These are phyloP conservation scores for Nakazawaea ishiwadae DNA, from an alignment of 805 yeast species.

Conservation along the genomic window DNA sequence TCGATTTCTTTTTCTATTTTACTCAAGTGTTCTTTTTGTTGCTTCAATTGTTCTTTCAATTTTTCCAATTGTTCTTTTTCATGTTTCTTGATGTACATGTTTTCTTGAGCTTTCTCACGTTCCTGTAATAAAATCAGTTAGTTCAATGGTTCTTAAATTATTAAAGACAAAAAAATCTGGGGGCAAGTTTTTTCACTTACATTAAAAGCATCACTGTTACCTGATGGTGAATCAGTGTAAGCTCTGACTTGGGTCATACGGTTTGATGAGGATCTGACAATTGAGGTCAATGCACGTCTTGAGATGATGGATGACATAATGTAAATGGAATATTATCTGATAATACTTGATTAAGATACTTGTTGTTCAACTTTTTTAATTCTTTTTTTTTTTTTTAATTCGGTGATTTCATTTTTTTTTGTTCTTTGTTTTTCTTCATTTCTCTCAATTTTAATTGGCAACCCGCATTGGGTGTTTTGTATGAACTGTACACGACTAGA, in stretches of 20 bases:
- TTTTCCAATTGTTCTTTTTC: slow-evolving; percentile 83
- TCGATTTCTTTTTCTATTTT: slow-evolving; percentile 47
- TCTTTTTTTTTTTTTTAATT: no score
- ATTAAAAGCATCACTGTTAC: slow-evolving; percentile 56
- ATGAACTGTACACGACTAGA: background rate
- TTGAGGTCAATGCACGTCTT: slow-evolving; percentile 34
- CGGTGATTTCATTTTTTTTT: background rate
- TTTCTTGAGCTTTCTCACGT: slow-evolving; percentile 93
- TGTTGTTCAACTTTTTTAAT: no score
- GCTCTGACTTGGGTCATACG: slow-evolving; percentile 27
- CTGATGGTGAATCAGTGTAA: slow-evolving; percentile 44
- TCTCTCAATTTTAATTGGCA: slow-evolving; percentile 6
- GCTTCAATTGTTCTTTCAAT: slow-evolving; percentile 69
- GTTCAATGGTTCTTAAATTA: background rate
- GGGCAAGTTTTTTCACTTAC: slow-evolving; percentile 25
- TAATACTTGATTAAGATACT: slow-evolving; percentile 3
- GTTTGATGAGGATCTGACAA: slow-evolving; percentile 23
- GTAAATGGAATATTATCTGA: slow-evolving; percentile 4
- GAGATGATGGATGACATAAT: slow-evolving; percentile 16
- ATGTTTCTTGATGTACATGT: slow-evolving; percentile 77
- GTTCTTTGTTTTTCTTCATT: background rate
- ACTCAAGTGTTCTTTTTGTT: slow-evolving; percentile 60
- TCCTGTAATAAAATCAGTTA: slow-evolving; percentile 38
- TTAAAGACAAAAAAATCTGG: no score
- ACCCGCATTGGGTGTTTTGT: background rate